Percentiles rank a stretch among this genome's conserved stretches.
phyloP scores from a whole-genome alignment of 176 grass and related monocot species.

The Oryza coarctata region DNA sequence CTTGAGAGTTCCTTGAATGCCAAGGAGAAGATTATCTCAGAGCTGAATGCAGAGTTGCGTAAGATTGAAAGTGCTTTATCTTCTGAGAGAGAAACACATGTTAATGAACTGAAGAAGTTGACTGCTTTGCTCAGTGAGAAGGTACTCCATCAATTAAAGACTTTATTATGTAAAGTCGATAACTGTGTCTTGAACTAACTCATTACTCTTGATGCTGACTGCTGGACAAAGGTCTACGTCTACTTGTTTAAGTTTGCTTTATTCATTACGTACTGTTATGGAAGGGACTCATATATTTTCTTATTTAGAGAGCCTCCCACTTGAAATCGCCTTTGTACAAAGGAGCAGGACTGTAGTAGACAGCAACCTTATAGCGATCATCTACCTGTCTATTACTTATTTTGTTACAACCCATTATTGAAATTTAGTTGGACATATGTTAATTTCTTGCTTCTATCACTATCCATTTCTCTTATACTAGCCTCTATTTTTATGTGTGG shows the following conservation, averaged over 20 bases:
- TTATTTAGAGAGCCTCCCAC: background rate
- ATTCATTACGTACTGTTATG: background rate
- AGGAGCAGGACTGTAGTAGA: background rate
- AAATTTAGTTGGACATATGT: conserved; percentile 1
- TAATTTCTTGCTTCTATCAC: conserved; percentile 12
- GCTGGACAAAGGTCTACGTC: background rate
- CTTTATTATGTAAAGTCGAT: background rate
- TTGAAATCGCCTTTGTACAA: conserved; percentile 2
- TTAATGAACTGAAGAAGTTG: conserved; percentile 91
- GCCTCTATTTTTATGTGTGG: background rate
- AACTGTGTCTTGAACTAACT: conserved; percentile 11
- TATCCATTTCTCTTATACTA: conserved; percentile 1
- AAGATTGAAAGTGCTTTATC: conserved; percentile 83
- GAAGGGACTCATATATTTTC: background rate
- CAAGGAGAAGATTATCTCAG: conserved; percentile 99
- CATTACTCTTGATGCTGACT: conserved; percentile 16
- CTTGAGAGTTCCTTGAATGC: conserved; percentile 95
- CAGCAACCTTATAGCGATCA: background rate
- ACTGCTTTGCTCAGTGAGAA: conserved; percentile 86
- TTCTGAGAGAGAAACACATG: conserved; percentile 80
- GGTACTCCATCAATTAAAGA: conserved; percentile 43
- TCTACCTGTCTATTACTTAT: conserved; percentile 13
- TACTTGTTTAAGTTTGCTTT: background rate
- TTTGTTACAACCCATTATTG: background rate
- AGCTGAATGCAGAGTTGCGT: conserved; percentile 94